Evolutionary conservation across 305 asterid species (phyloP), one percentile per base, ranked within the genome.

Genomic region (Fraxinus velutina): DNA sequence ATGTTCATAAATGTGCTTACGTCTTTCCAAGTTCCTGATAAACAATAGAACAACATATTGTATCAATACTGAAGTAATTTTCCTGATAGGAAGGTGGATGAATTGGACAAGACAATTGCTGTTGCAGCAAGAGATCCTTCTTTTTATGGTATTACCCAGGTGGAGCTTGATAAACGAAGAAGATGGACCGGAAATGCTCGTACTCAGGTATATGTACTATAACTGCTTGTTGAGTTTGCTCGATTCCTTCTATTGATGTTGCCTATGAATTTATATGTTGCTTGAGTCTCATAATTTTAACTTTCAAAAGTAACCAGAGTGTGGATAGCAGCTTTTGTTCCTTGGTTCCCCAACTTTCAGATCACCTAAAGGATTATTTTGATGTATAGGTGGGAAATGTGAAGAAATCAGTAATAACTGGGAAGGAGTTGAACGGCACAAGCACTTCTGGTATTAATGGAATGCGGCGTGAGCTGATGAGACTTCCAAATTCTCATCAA

Each of bases 181-280:
- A 91, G 92, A 86, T 96, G 99, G 98, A 96, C 97, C 76, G 90
- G 89, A 89, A 92, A 89, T 89, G 97, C 99, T 83, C 97, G 91
- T 24, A 81, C 86, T 64, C 98, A 96, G 97, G 99, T 96, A 87
- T 80, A 81, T 24, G 24, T 79, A 33, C 70, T 55, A 10, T 79
- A 36, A 66, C 13, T 66, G 34, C 36, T 13, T 64, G 17, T 24
- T 22, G 13, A 27, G 78, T 10, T 55, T 74, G 37, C 44, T 57
- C 81, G 39, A 27, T 60, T 76, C 64, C 81, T 73, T 24, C 73
- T 10, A 27, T 27, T 24, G 36, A 47, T 77, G 68, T 6, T 17
- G 64, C 74, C 55, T 60, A 32, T 42, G 77, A 2, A 24, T 66
- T 27, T 12, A 62, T 34, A 15, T 9, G 77, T 60, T 78, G 70